Percentiles rank a stretch among this genome's conserved stretches.
These are phyloP conservation scores for Viola pubescens DNA, from an alignment of 441 rosid genomes.

Conservation along the genomic window DNA sequence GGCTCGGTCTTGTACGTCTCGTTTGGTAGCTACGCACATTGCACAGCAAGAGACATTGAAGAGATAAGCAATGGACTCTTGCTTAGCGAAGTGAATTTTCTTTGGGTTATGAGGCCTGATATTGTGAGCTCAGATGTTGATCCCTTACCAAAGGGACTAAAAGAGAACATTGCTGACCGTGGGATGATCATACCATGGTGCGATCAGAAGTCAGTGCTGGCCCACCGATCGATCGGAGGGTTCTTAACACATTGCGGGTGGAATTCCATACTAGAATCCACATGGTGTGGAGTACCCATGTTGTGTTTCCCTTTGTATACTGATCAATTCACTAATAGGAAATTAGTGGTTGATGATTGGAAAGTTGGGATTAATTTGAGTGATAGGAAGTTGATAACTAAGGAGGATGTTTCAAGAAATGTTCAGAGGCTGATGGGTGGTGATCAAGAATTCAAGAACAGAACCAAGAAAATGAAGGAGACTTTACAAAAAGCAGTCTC, in stretches of 20 bases:
- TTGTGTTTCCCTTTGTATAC: conserved; percentile 49
- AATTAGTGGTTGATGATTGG: conserved; percentile 66
- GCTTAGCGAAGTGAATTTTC: conserved; percentile 37
- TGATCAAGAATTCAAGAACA: conserved; percentile 26
- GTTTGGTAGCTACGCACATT: conserved; percentile 66
- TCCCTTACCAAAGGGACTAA: conserved; percentile 36
- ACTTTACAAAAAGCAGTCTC: conserved; percentile 34
- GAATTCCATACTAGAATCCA: conserved; percentile 48
- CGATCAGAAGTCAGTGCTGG: conserved; percentile 33
- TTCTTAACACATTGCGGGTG: conserved; percentile 65
- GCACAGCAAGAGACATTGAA: conserved; percentile 35
- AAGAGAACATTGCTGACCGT: conserved; percentile 29
- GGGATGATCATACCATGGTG: conserved; percentile 55
- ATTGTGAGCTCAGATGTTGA: conserved; percentile 38
- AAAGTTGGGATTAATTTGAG: conserved; percentile 46
- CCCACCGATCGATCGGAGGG: conserved; percentile 51
- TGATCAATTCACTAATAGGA: conserved; percentile 60
- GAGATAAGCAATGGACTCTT: conserved; percentile 57
- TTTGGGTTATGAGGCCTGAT: conserved; percentile 49
- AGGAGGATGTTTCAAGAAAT: conserved; percentile 40
- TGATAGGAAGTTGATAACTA: conserved; percentile 19
- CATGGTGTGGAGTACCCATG: conserved; percentile 47
- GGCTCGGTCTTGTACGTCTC: conserved; percentile 60
- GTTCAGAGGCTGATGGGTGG: conserved; percentile 31
- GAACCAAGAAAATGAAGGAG: conserved; percentile 28